Evolutionary conservation across 2,329 filamentous ascomycete species (phyloP).

Genomic region (Aspergillus sp.): DNA sequence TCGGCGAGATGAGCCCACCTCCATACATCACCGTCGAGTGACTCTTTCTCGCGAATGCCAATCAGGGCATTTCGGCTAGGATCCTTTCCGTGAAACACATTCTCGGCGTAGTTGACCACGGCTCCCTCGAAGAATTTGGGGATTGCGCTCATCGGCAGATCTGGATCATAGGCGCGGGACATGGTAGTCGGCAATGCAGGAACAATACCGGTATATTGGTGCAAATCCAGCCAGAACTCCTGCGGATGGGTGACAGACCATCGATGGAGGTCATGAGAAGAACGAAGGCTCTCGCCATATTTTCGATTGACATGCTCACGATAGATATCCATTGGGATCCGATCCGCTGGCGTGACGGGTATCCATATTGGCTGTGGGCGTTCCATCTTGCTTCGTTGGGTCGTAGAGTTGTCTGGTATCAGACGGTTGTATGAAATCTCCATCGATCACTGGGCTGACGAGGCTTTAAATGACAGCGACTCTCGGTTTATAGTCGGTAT

Average conservation of each 20-base stretch:
- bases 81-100: conserved; percentile 32
- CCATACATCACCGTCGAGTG: conserved; percentile 35
- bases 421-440: too few species aligned
- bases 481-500: too few species aligned
- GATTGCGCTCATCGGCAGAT: conserved; percentile 34
- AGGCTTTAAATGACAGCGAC: too few species aligned
- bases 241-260: conserved; percentile 43
- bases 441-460: neutral
- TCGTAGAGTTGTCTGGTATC: too few species aligned
- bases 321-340: neutral
- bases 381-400: neutral
- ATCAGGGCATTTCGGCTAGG: conserved; percentile 38
- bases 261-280: conserved; percentile 37
- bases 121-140: conserved; percentile 36
- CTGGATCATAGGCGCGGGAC: conserved; percentile 37
- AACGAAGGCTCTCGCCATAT: neutral
- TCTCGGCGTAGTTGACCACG: neutral
- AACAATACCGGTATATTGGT: conserved; percentile 36
- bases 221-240: conserved; percentile 46
- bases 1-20: conserved; percentile 39
- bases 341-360: neutral
- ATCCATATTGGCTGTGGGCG: neutral
- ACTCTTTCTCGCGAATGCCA: conserved; percentile 39
- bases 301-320: neutral
- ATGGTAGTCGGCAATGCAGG: conserved; percentile 23